Percentiles rank a stretch among this genome's conserved stretches.
phyloP scores from a whole-genome alignment of 2,329 filamentous ascomycete genomes.

The Colletotrichum eleusines region DNA sequence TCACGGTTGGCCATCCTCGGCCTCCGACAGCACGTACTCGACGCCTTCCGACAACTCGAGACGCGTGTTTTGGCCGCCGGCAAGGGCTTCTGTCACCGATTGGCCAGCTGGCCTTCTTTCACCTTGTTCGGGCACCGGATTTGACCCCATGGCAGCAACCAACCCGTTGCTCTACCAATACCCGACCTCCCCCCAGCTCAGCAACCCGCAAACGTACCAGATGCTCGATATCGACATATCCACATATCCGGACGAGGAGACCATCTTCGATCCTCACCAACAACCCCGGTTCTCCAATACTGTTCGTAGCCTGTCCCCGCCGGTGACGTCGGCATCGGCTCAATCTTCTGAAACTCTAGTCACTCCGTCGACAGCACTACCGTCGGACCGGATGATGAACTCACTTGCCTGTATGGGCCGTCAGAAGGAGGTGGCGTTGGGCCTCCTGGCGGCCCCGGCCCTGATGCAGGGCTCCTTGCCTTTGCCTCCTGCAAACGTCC shows the following conservation, averaged over 20 bases:
- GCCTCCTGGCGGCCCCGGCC: constrained; percentile 51
- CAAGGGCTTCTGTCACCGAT: constrained; percentile 47
- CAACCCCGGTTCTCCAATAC: constrained; percentile 55
- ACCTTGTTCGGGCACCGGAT: constrained; percentile 44
- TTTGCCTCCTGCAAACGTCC: constrained; percentile 47
- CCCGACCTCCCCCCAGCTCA: constrained; percentile 46
- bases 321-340: constrained; percentile 56
- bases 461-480: constrained; percentile 54
- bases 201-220: constrained; percentile 48
- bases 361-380: constrained; percentile 57
- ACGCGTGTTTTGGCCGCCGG: constrained; percentile 43
- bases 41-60: constrained; percentile 57
- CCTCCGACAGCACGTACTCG: constrained; percentile 62
- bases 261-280: constrained; percentile 52
- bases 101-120: constrained; percentile 50
- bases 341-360: constrained; percentile 64
- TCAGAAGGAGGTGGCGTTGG: constrained; percentile 57
- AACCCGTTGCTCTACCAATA: constrained; percentile 49
- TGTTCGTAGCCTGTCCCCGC: constrained; percentile 64
- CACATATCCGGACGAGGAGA: constrained; percentile 52
- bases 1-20: constrained; percentile 57
- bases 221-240: constrained; percentile 53
- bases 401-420: constrained; percentile 53
- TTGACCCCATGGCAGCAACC: constrained; percentile 47
- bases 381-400: constrained; percentile 51